Base-by-base conservation (phyloP, 2,329 filamentous ascomycete species). In the Didymella pomorum region DNA sequence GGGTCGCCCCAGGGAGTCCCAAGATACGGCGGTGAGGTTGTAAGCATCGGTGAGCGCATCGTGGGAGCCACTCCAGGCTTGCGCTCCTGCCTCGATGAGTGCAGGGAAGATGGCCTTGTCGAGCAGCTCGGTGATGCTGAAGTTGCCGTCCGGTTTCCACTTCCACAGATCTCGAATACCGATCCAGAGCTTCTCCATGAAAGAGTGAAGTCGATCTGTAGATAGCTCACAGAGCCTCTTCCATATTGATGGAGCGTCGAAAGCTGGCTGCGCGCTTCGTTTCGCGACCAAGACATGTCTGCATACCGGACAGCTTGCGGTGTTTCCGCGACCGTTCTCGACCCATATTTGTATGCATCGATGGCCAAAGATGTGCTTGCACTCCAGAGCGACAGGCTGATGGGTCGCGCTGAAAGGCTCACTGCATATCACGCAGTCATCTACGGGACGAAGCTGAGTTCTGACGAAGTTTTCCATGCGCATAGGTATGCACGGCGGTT, bases 281-380 rank as follows among this genome's bases (percentile, higher is more conserved):
- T 53, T 60, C 8, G 65, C 58, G 9, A 68, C 61, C 11, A 74
- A 29, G 4, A 66, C 56, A 26, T 60, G 56, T n/a, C 73, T 60
- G 49, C 73, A 76, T 25, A 58, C 60, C 4, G 73, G 73, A 39
- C 73, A 76, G 6, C 61, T 65, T 21, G 60, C 66, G 18, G 60
- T 68, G 42, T 71, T 70, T 2, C 67, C 67, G 26, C 61, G 62
- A 2, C 69, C 70, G 20, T 56, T 49, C 28, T 62, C 62, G 1
- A 75, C 46, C 73, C 73, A 76, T 37, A 48, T 66, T 31, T 56
- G 59, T 29, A 76, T 71, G 54, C 73, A 76, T 9, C 53, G 42
- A 35, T 73, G 59, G 10, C 72, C 72, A 49, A 76, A 73, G 16
- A 75, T 71, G 29, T 76, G 73, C 31, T 65, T 64, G 56, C 73